Evolutionary conservation across 345 rosid species (phyloP).

Genomic region (Iberis pinnata): DNA sequence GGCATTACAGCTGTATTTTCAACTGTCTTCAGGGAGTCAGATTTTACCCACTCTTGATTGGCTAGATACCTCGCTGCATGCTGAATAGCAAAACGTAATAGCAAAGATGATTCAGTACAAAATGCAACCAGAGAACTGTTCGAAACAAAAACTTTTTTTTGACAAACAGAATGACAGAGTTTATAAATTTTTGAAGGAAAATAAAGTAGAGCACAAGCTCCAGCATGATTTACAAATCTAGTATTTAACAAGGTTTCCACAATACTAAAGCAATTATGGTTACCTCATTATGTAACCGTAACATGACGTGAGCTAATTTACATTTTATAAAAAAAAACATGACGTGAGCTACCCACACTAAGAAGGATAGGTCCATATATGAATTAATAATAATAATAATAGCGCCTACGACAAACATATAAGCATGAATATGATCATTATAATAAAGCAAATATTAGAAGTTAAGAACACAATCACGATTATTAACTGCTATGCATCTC

Average conservation of each 20-base stretch:
- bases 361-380: constrained; percentile 18
- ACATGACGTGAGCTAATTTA: no score
- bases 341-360: constrained; percentile 13
- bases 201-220: constrained; percentile 1
- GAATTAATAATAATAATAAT: constrained; percentile 8
- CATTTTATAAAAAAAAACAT: no score
- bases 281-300: constrained; percentile 13
- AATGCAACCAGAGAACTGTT: background rate
- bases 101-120: constrained; percentile 13
- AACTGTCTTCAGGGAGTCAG: constrained; percentile 88
- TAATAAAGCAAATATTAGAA: background rate
- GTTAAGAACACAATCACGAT: constrained; percentile 2
- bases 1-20: constrained; percentile 93
- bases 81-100: constrained; percentile 39
- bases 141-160: constrained; percentile 10
- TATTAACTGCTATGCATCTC: no score
- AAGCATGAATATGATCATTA: constrained; percentile 13
- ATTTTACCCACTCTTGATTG: constrained; percentile 98
- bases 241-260: constrained; percentile 15
- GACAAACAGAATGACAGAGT: constrained; percentile 2
- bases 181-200: background rate
- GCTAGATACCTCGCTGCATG: constrained; percentile 98
- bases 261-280: constrained; percentile 8
- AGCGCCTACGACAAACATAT: background rate
- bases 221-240: constrained; percentile 15